Evolutionary conservation across 1,284 basidiomycete genomes (phyloP).

Genomic region (Leccinum laetum): DNA sequence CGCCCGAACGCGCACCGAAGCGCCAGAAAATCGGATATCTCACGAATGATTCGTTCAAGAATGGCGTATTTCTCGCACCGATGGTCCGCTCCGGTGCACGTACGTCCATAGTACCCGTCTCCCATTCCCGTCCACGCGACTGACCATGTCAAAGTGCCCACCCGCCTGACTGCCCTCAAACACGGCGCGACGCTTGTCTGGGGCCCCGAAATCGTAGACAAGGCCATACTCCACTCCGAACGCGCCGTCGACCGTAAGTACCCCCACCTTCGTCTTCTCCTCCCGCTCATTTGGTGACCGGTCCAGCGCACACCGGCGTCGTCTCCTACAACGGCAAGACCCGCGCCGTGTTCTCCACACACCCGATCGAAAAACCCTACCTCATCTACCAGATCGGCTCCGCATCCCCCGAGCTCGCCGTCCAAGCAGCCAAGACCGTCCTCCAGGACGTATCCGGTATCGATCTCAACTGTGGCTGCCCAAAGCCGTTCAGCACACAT

Average conservation of each 20-base stretch:
- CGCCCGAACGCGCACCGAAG: slow-evolving; percentile 51
- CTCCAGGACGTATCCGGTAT: slow-evolving; percentile 91
- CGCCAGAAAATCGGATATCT: slow-evolving; percentile 56
- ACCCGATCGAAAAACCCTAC: slow-evolving; percentile 92
- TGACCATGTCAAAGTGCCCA: slow-evolving; percentile 59
- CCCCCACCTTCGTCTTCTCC: background rate
- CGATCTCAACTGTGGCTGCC: slow-evolving; percentile 95
- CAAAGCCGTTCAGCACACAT: slow-evolving; percentile 95
- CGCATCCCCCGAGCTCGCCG: slow-evolving; percentile 86
- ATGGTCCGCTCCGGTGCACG: slow-evolving; percentile 94
- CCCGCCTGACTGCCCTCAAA: slow-evolving; percentile 85
- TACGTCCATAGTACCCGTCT: slow-evolving; percentile 41
- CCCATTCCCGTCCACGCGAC: background rate
- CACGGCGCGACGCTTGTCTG: slow-evolving; percentile 96
- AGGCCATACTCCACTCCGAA: slow-evolving; percentile 88
- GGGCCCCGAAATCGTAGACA: slow-evolving; percentile 97
- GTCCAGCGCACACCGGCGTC: slow-evolving; percentile 80
- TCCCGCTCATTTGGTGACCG: slow-evolving; percentile 4
- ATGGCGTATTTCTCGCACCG: slow-evolving; percentile 88
- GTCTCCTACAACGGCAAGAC: slow-evolving; percentile 85
- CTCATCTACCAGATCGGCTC: slow-evolving; percentile 94
- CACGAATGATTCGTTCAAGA: slow-evolving; percentile 67
- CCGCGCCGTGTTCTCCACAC: slow-evolving; percentile 88
- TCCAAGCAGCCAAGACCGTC: slow-evolving; percentile 87
- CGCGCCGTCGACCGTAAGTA: slow-evolving; percentile 82